Conservation (phyloP, 75 land plant genomes). For the Chamaecyparis obtusa region DNA sequence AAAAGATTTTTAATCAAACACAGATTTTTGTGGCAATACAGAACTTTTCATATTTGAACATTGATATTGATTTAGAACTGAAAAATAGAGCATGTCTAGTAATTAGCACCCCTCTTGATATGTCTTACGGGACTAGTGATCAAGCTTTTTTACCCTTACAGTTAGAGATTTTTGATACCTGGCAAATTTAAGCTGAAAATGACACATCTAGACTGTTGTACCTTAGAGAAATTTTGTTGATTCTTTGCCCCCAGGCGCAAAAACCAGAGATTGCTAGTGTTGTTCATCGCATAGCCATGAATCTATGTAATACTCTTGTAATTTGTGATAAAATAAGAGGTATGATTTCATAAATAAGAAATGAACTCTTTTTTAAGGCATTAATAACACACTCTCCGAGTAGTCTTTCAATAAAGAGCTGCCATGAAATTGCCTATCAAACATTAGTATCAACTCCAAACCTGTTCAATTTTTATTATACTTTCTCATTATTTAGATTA, state of each 20-base stretch:
- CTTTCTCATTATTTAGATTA: neutral
- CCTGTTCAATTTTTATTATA: neutral
- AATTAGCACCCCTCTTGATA: neutral
- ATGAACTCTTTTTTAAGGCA: neutral
- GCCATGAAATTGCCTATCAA: neutral
- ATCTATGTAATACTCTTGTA: neutral
- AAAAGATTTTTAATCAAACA: neutral
- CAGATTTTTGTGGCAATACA: neutral
- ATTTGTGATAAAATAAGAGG: neutral
- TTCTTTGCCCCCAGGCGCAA: neutral
- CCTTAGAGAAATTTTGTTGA: neutral
- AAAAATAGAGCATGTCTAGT: neutral
- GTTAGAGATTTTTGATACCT: neutral
- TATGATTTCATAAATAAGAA: neutral
- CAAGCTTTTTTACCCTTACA: neutral
- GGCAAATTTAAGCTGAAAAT: neutral
- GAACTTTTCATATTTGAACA: neutral
- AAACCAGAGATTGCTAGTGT: neutral
- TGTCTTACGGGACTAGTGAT: neutral
- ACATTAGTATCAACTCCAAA: neutral
- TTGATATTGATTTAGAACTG: neutral
- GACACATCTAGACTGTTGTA: neutral
- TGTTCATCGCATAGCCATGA: neutral
- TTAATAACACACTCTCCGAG: neutral
- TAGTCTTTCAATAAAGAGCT: neutral